These are phyloP conservation scores for Flueggea neowawraea DNA, from an alignment of 441 rosid species.

Conservation along the genomic window DNA sequence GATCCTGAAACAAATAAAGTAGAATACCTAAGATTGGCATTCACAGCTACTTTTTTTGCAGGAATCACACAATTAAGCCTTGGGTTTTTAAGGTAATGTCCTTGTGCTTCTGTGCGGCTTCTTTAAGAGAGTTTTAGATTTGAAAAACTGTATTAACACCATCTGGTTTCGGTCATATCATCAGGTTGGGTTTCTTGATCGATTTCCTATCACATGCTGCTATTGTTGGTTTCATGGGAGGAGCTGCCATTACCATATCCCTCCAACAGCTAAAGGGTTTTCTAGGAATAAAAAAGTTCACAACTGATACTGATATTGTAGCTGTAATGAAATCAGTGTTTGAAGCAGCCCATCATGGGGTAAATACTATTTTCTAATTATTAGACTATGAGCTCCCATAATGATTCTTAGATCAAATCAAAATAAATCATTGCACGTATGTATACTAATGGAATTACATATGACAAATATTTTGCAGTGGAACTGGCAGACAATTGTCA, in stretches of 20 bases:
- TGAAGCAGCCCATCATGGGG: constrained; percentile 59
- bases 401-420: background rate
- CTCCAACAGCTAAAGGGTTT: constrained; percentile 96
- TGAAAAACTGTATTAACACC: background rate
- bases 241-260: constrained; percentile 85
- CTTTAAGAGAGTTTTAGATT: background rate
- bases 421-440: background rate
- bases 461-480: constrained; percentile 50
- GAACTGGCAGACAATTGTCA: constrained; percentile 91
- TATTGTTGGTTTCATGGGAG: constrained; percentile 94
- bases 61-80: constrained; percentile 80
- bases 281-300: constrained; percentile 65
- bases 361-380: constrained; percentile 23
- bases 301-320: constrained; percentile 62
- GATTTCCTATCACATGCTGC: constrained; percentile 96
- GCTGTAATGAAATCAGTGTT: constrained; percentile 69
- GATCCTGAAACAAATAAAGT: constrained; percentile 40
- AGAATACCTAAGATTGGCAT: constrained; percentile 67
- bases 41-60: constrained; percentile 90
- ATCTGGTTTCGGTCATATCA: background rate
- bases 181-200: constrained; percentile 87
- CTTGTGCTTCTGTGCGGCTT: background rate
- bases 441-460: constrained; percentile 11
- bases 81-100: constrained; percentile 60
- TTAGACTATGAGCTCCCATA: background rate